These are phyloP conservation scores for Diaporthe helianthi DNA, from an alignment of 2,329 filamentous ascomycete species.

Conservation along the genomic window DNA sequence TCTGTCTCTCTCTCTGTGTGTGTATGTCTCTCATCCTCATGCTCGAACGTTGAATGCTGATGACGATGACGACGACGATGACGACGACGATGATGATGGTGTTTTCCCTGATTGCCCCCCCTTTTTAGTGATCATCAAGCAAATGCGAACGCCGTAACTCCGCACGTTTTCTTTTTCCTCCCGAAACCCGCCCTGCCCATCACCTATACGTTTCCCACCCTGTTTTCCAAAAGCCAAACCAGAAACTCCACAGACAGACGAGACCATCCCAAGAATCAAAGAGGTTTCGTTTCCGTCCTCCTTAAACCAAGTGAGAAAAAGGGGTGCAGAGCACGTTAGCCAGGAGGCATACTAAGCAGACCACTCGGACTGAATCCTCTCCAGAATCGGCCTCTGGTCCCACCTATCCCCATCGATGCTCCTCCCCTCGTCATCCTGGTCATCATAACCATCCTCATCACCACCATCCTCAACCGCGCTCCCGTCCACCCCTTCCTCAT, in stretches of 20 bases:
- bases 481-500: slow-evolving; percentile 39
- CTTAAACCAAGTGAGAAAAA: neutral
- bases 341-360: slow-evolving; percentile 24
- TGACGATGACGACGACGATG: neutral
- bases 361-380: slow-evolving; percentile 42
- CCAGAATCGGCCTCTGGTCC: slow-evolving; percentile 50
- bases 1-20: neutral
- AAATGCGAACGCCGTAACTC: slow-evolving; percentile 8
- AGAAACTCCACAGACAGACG: slow-evolving; percentile 5
- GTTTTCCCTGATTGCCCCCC: no score
- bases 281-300: no score
- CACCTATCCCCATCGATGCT: slow-evolving; percentile 44
- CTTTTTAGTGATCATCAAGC: neutral
- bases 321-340: neutral
- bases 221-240: neutral
- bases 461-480: slow-evolving; percentile 42
- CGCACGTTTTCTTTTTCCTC: neutral
- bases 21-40: no score
- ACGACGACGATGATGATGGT: no score
- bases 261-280: neutral
- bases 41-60: neutral
- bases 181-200: neutral
- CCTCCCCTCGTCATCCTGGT: slow-evolving; percentile 35
- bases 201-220: no score
- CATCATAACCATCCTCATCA: slow-evolving; percentile 42